phyloP scores from a whole-genome alignment of 2,329 filamentous ascomycete species.

The Lasiodiplodia hormozganensis region DNA sequence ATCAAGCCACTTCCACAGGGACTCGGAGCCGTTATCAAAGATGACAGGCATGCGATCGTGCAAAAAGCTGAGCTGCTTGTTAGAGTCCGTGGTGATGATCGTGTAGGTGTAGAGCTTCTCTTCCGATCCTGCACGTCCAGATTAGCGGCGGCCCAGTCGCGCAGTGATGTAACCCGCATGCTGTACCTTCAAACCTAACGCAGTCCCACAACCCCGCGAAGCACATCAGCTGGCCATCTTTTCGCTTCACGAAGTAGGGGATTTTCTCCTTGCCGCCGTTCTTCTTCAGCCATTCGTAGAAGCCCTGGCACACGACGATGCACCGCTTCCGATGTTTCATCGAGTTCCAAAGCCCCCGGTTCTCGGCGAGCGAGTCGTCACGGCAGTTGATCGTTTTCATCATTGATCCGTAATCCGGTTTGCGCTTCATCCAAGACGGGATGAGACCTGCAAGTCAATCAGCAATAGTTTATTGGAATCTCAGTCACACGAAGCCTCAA shows the following conservation, averaged over 20 bases:
- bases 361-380: constrained; percentile 79
- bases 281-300: constrained; percentile 94
- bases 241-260: constrained; percentile 82
- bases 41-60: constrained; percentile 98
- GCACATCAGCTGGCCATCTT: constrained; percentile 83
- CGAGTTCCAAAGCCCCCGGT: constrained; percentile 85
- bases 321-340: constrained; percentile 93
- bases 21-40: constrained; percentile 75
- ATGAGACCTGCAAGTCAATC: constrained; percentile 65
- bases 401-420: constrained; percentile 76
- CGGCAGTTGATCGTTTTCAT: constrained; percentile 95
- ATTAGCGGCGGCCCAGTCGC: constrained; percentile 34
- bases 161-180: constrained; percentile 27
- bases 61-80: constrained; percentile 81
- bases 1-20: constrained; percentile 79
- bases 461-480: background rate
- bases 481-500: background rate
- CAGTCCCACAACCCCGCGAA: constrained; percentile 94
- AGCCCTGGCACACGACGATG: constrained; percentile 86
- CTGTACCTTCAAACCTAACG: constrained; percentile 75
- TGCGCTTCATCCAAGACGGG: constrained; percentile 90
- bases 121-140: constrained; percentile 57
- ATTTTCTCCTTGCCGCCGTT: constrained; percentile 78
- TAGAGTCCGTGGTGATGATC: constrained; percentile 89
- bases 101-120: constrained; percentile 87